These are phyloP conservation scores for Cyberlindnera veronae DNA, from an alignment of 805 yeast genomes.

Conservation along the genomic window DNA sequence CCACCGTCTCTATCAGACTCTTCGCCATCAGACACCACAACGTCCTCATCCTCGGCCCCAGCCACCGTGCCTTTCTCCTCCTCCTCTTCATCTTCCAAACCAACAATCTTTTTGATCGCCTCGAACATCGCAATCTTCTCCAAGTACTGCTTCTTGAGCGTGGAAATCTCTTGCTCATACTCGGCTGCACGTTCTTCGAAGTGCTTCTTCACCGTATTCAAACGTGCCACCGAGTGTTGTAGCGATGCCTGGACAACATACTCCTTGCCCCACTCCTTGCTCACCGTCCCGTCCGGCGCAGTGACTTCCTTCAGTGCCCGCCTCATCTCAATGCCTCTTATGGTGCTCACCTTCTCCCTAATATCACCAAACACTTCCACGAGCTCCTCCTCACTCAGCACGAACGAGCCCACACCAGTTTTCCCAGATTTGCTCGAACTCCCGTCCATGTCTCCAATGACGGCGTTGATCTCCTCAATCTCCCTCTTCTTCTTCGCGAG, in stretches of 20 bases:
- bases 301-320: no score
- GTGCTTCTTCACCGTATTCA: background rate
- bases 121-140: slow-evolving; percentile 17
- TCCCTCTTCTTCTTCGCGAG: slow-evolving; percentile 17
- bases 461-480: slow-evolving; percentile 16
- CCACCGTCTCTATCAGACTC: background rate
- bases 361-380: slow-evolving; percentile 1
- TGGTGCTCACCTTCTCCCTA: no score
- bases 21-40: slow-evolving; percentile 1
- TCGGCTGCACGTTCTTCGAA: slow-evolving; percentile 2
- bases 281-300: no score
- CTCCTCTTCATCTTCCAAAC: slow-evolving; percentile 9
- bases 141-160: slow-evolving; percentile 8
- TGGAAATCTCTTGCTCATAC: slow-evolving; percentile 10
- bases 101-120: slow-evolving; percentile 13
- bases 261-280: background rate
- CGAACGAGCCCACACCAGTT: background rate
- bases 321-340: no score
- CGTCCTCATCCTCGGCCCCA: slow-evolving; percentile 4
- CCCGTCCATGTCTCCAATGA: slow-evolving; percentile 7
- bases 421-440: background rate
- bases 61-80: background rate
- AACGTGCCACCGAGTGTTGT: background rate
- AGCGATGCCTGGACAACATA: slow-evolving; percentile 2
- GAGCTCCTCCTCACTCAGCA: slow-evolving; percentile 15